Conservation (phyloP, 768 basidiomycete species). For the Boletus reticulatus region DNA sequence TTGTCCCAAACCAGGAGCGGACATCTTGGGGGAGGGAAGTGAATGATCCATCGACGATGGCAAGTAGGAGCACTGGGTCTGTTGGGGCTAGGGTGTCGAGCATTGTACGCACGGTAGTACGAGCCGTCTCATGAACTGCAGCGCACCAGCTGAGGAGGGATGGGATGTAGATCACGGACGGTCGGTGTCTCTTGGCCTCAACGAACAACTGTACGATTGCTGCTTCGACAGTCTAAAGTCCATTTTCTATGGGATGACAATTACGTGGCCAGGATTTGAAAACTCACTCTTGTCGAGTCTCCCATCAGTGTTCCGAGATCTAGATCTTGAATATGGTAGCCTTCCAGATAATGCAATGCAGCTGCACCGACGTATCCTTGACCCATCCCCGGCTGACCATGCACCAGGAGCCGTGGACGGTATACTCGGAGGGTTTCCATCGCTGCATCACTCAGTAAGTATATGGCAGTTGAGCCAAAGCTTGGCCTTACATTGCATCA, state of each 20-base stretch:
- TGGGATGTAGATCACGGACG: constrained; percentile 93
- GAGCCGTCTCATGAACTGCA: constrained; percentile 79
- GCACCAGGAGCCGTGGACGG: constrained; percentile 81
- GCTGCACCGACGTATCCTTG: constrained; percentile 90
- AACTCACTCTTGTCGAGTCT: constrained; percentile 82
- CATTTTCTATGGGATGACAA: not conserved
- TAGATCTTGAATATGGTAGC: constrained; percentile 91
- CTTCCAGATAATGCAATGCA: constrained; percentile 90
- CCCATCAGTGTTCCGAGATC: constrained; percentile 87
- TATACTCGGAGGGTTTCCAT: constrained; percentile 91
- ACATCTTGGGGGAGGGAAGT: constrained; percentile 76
- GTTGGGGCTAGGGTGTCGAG: constrained; percentile 88
- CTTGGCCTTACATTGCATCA: constrained; percentile 69
- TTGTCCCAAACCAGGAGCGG: constrained; percentile 84
- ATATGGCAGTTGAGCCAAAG: not conserved
- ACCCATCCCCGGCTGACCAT: constrained; percentile 86
- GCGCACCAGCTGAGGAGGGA: constrained; percentile 84
- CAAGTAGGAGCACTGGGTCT: constrained; percentile 91
- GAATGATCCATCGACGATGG: constrained; percentile 79
- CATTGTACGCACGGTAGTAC: constrained; percentile 85
- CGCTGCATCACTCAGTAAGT: constrained; percentile 43
- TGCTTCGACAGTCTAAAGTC: constrained; percentile 76
- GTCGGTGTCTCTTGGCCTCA: constrained; percentile 96
- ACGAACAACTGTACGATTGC: constrained; percentile 93
- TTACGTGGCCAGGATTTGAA: not conserved